Conservation (phyloP, 495 filamentous ascomycete genomes). For the Tuber borchii region DNA sequence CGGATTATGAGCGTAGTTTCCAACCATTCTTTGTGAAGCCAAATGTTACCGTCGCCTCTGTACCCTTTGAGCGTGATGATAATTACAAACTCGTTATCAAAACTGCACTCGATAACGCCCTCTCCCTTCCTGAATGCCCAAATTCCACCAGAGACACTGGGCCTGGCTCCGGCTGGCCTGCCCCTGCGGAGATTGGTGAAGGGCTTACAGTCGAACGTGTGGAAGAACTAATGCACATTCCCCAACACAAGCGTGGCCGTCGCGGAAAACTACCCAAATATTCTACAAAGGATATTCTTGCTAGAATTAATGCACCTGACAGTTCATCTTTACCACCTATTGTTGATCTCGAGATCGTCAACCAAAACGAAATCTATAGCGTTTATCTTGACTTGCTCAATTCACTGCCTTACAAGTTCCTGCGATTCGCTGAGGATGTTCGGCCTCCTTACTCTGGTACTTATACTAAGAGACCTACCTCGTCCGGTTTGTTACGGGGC, state of each 20-base stretch:
- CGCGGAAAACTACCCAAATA: slow-evolving; percentile 57
- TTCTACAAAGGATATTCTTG: slow-evolving; percentile 52
- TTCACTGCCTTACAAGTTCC: slow-evolving; percentile 62
- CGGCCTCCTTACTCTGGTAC: slow-evolving; percentile 87
- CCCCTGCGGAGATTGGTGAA: slow-evolving; percentile 42
- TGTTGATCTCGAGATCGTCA: slow-evolving; percentile 42
- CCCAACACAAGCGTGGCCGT: slow-evolving; percentile 47
- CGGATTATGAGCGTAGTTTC: slow-evolving; percentile 66
- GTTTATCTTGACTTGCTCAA: slow-evolving; percentile 53
- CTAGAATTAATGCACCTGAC: slow-evolving; percentile 39
- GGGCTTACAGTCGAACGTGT: slow-evolving; percentile 48
- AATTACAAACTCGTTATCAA: slow-evolving; percentile 51
- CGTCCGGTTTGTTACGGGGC: slow-evolving; percentile 51
- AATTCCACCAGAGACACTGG: slow-evolving; percentile 48
- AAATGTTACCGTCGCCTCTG: slow-evolving; percentile 56
- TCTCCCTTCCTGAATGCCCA: slow-evolving; percentile 17
- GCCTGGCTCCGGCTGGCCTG: slow-evolving; percentile 48
- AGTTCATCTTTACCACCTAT: slow-evolving; percentile 41
- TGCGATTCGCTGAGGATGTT: slow-evolving; percentile 80
- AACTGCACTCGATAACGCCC: slow-evolving; percentile 38
- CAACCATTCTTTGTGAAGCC: slow-evolving; percentile 69
- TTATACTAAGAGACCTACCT: slow-evolving; percentile 54
- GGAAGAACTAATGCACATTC: slow-evolving; percentile 55
- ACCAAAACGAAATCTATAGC: slow-evolving; percentile 2
- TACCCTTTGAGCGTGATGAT: slow-evolving; percentile 47